phyloP scores from a whole-genome alignment of 129 eudicot genomes.

The Ambrosia artemisiifolia region DNA sequence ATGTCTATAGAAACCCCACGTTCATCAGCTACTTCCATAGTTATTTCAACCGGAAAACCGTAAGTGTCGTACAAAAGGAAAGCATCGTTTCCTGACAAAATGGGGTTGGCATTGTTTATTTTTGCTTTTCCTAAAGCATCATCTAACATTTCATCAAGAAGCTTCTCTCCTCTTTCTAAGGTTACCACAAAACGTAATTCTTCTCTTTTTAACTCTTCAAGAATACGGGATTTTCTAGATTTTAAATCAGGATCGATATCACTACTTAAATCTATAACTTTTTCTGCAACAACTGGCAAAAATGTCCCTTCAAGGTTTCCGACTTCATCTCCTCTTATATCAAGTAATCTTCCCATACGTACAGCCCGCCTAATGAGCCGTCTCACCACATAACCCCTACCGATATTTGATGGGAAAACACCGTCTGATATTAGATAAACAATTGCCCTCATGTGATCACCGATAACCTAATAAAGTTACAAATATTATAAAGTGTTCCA shows the following conservation, averaged over 20 bases:
- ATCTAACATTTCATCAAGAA: slow-evolving; percentile 67
- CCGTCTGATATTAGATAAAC: slow-evolving; percentile 89
- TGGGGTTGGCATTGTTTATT: slow-evolving; percentile 33
- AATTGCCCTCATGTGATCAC: slow-evolving; percentile 93
- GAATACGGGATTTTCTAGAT: slow-evolving; percentile 52
- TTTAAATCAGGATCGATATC: slow-evolving; percentile 65
- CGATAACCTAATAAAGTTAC: slow-evolving; percentile 58
- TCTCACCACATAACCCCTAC: slow-evolving; percentile 81
- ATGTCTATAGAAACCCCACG: slow-evolving; percentile 71
- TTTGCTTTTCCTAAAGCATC: slow-evolving; percentile 46
- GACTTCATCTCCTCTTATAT: slow-evolving; percentile 63
- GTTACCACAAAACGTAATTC: slow-evolving; percentile 71
- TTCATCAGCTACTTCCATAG: slow-evolving; percentile 75
- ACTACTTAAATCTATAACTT: slow-evolving; percentile 69
- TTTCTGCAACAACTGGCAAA: slow-evolving; percentile 73
- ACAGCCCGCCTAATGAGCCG: slow-evolving; percentile 89
- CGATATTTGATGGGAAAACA: slow-evolving; percentile 83
- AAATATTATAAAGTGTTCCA: neutral
- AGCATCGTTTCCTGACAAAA: slow-evolving; percentile 81
- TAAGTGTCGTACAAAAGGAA: slow-evolving; percentile 76
- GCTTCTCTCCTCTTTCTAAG: slow-evolving; percentile 84
- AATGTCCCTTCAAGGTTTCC: slow-evolving; percentile 76
- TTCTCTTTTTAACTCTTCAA: slow-evolving; percentile 75
- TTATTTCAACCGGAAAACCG: slow-evolving; percentile 94
- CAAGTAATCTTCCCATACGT: slow-evolving; percentile 79